Percentiles rank a stretch among this genome's conserved stretches.
Conservation (phyloP, 1,139 yeast genomes). For the Taphrina pruni region DNA sequence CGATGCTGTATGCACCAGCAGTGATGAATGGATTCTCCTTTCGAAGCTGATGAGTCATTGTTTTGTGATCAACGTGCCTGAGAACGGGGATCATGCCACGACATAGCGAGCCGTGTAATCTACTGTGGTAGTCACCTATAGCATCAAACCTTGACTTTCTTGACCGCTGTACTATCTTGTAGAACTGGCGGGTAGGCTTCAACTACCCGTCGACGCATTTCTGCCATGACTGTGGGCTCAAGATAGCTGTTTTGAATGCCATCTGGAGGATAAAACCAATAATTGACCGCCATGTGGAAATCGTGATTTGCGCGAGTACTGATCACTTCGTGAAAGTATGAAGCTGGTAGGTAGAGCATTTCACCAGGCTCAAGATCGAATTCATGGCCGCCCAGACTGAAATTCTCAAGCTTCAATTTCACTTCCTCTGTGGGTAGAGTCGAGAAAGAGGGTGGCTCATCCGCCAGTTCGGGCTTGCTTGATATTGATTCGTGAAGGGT, state of each 20-base stretch:
- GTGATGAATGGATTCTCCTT: no score
- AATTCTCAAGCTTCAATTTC: not conserved
- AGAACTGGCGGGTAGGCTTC: not conserved
- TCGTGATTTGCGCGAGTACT: slow-evolving; percentile 24
- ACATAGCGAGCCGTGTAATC: no score
- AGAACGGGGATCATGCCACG: no score
- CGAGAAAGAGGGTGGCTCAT: slow-evolving; percentile 34
- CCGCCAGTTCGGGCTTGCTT: not conserved
- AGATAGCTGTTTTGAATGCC: slow-evolving; percentile 2
- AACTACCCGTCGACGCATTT: slow-evolving; percentile 4
- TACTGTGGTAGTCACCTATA: not conserved
- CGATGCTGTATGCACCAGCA: no score
- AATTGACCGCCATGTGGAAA: slow-evolving; percentile 42
- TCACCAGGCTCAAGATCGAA: slow-evolving; percentile 31
- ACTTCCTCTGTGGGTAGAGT: slow-evolving; percentile 18
- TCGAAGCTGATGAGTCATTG: no score
- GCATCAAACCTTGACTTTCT: slow-evolving; percentile 14
- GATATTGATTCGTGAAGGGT: no score
- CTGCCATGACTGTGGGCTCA: slow-evolving; percentile 11
- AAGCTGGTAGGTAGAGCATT: slow-evolving; percentile 42
- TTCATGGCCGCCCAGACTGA: slow-evolving; percentile 11
- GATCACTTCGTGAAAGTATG: slow-evolving; percentile 43
- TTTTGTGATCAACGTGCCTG: no score
- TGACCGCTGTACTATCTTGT: not conserved
- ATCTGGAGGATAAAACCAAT: slow-evolving; percentile 43